phyloP scores from a whole-genome alignment of 768 basidiomycete species.

The Trametes cinnabarina region DNA sequence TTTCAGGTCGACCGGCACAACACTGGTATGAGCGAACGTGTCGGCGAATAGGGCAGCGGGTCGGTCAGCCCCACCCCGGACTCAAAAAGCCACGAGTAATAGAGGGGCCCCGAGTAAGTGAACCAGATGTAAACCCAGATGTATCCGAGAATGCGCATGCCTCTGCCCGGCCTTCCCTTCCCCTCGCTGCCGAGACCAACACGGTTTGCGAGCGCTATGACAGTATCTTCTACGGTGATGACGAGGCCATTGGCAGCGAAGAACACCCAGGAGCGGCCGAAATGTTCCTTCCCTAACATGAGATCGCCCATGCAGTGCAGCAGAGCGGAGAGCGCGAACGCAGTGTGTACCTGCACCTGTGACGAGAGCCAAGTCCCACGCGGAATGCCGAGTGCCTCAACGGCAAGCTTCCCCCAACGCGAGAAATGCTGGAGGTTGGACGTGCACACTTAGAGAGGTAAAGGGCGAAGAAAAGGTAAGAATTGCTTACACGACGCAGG shows the following conservation, averaged over 20 bases:
- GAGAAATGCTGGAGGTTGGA: slow-evolving; percentile 25
- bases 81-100: background rate
- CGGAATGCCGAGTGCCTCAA: background rate
- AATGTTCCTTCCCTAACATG: background rate
- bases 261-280: background rate
- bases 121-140: slow-evolving; percentile 15
- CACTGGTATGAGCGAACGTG: background rate
- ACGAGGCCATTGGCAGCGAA: background rate
- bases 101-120: slow-evolving; percentile 1
- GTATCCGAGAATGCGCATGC: slow-evolving; percentile 6
- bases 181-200: background rate
- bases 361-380: background rate
- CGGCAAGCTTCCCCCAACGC: too few species aligned
- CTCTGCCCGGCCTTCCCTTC: background rate
- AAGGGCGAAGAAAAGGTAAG: background rate
- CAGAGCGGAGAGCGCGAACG: background rate
- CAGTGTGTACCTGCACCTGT: background rate
- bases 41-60: background rate
- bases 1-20: too few species aligned
- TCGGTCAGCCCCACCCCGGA: background rate
- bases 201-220: background rate
- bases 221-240: background rate
- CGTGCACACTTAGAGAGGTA: background rate
- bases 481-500: slow-evolving; percentile 34
- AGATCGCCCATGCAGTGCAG: background rate